These are phyloP conservation scores for Pittosporum tobira DNA, from an alignment of 129 eudicot species.

Conservation along the genomic window DNA sequence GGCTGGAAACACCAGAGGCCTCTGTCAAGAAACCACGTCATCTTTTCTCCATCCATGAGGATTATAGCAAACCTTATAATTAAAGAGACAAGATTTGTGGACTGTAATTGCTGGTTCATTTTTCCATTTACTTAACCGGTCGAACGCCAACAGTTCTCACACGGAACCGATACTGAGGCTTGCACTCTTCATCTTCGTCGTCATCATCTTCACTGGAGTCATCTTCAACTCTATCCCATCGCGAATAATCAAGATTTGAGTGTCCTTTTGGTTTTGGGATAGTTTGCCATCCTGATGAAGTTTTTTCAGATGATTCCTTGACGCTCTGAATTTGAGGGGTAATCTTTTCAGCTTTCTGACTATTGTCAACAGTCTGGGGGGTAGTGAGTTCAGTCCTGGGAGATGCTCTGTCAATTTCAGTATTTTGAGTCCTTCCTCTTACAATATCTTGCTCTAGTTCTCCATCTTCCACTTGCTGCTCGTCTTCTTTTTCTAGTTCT, in stretches of 20 bases:
- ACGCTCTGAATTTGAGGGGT: constrained; percentile 20
- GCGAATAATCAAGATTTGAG: constrained; percentile 74
- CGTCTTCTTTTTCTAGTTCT: constrained; percentile 14
- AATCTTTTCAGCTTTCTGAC: constrained; percentile 15
- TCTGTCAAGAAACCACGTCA: background rate
- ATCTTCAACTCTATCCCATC: constrained; percentile 84
- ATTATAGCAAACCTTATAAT: background rate
- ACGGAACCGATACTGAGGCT: constrained; percentile 87
- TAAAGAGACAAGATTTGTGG: background rate
- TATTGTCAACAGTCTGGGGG: constrained; percentile 12
- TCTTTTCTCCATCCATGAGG: background rate
- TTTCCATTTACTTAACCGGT: constrained; percentile 41
- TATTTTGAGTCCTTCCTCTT: constrained; percentile 13
- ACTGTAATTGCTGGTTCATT: background rate
- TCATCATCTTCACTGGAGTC: constrained; percentile 89
- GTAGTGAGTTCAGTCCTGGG: constrained; percentile 12
- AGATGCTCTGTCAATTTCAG: constrained; percentile 5
- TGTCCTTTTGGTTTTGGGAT: constrained; percentile 88
- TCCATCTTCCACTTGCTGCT: background rate
- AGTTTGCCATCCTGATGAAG: constrained; percentile 33
- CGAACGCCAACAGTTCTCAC: constrained; percentile 72
- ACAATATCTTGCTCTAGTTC: constrained; percentile 16
- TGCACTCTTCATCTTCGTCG: constrained; percentile 57
- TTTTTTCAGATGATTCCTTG: constrained; percentile 18
- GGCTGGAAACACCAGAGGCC: background rate